A percentile compares a stretch with the other conserved stretches of the same genome.
Conservation (phyloP, 208 protist genomes). For the Leptomonas seymouri region DNA sequence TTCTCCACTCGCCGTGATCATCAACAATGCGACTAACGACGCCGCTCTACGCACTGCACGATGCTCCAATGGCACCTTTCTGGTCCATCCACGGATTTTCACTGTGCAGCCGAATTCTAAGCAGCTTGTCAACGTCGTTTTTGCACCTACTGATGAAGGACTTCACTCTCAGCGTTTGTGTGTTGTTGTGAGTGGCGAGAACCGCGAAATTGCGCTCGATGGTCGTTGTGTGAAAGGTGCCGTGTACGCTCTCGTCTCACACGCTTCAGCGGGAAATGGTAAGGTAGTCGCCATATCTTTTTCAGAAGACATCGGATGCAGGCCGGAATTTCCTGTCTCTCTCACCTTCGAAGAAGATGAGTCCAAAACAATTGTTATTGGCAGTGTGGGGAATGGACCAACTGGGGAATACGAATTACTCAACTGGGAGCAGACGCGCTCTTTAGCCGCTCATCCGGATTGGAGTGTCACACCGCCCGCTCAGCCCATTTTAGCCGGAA, state of each 20-base stretch:
- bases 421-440: constrained; percentile 35
- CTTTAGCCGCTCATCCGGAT: constrained; percentile 4
- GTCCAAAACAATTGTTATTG: constrained; percentile 27
- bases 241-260: constrained; percentile 24
- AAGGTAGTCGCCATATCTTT: constrained; percentile 22
- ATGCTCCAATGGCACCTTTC: constrained; percentile 8
- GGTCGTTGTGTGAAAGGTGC: constrained; percentile 27
- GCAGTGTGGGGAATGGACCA: constrained; percentile 23
- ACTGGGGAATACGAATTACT: constrained; percentile 24
- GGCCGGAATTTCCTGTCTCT: constrained; percentile 24
- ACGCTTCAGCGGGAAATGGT: constrained; percentile 7
- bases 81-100: constrained; percentile 31
- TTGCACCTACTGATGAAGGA: constrained; percentile 25
- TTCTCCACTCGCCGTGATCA: constrained; percentile 59
- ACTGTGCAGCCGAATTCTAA: constrained; percentile 27
- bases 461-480: constrained; percentile 20
- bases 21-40: constrained; percentile 25
- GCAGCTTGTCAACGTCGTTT: constrained; percentile 25
- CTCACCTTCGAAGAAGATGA: constrained; percentile 25
- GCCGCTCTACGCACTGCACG: neutral
- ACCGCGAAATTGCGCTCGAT: constrained; percentile 20
- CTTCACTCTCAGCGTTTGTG: constrained; percentile 22
- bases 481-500: constrained; percentile 12
- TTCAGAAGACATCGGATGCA: constrained; percentile 26
- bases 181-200: constrained; percentile 29